Base-by-base conservation (phyloP, 495 filamentous ascomycete species). In the Cenococcum geophilum region DNA sequence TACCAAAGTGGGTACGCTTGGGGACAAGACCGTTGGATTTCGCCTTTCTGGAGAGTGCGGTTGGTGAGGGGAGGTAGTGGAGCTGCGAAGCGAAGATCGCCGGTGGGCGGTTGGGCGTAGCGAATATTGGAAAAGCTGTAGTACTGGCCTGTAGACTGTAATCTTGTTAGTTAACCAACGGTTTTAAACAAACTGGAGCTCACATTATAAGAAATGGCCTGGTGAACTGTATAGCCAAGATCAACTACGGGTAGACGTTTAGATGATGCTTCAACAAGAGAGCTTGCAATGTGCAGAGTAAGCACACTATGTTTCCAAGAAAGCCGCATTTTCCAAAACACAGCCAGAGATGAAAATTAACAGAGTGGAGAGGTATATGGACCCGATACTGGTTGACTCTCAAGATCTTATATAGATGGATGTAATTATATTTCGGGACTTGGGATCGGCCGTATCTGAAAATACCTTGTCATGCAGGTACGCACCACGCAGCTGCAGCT, bases 101-200 rank as follows among this genome's bases (percentile, higher is more conserved):
- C 80, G 8, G 78, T 32, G 11, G 83, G 83, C 10, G 82, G 79
- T 20, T 77, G 77, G 5, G 79, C 82, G 68, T 81, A 86, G 25
- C 81, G 78, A 62, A 86, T 83, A 56, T 84, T 83, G 42, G 72
- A 76, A 72, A 85, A 85, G 59, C 80, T 83, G 62, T 83, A 85
- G 63, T 76, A 72, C 23, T 72, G 57, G 37, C 71, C 62, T 37
- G 75, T 66, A 40, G 51, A 32, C 57, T 64, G 40, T 40, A 40
- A 40, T 40, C 6, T 8, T 40, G 36, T 8, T 6, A 8, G 36
- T 40, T 8, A 40, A 40, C 8, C 8, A 14, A 40, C 36, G 14
- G 36, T 8, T 6, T 8, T 40, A 14, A 8, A 6, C 14, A 14
- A 40, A 40, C 36, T 40, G 36, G 6, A 14, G 36, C 67, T 61